phyloP scores from a whole-genome alignment of 1,284 basidiomycete genomes.

The Trichosporon inkin region DNA sequence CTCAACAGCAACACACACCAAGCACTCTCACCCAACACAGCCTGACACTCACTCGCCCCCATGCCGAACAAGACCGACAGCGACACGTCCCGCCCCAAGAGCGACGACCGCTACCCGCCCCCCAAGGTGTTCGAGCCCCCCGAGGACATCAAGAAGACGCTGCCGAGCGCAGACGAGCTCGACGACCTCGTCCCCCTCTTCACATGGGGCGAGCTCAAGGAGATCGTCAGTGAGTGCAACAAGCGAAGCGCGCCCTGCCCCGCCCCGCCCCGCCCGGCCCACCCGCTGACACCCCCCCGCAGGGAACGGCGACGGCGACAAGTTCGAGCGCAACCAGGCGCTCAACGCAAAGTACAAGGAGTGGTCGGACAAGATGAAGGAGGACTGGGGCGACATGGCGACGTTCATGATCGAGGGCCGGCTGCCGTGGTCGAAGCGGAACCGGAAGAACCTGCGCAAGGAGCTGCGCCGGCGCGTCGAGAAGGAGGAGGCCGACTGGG shows the following conservation, averaged over 20 bases:
- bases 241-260: too few relatives aligned
- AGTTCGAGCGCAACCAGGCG: conserved; percentile 41
- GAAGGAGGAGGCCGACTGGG: conserved; percentile 10
- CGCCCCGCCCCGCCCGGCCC: too few relatives aligned
- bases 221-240: conserved; percentile 38
- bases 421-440: conserved; percentile 10
- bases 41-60: background rate
- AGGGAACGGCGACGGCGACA: conserved; percentile 34
- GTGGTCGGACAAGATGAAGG: conserved; percentile 42
- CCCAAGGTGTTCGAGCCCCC: conserved; percentile 35
- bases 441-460: conserved; percentile 9
- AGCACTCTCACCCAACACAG: too few relatives aligned
- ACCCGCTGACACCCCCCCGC: background rate
- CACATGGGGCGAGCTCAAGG: conserved; percentile 48
- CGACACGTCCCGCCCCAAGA: background rate
- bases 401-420: conserved; percentile 17
- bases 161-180: conserved; percentile 44
- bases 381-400: conserved; percentile 42
- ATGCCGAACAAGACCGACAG: background rate
- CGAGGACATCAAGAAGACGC: conserved; percentile 27
- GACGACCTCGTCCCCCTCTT: conserved; percentile 44
- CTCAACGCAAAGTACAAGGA: conserved; percentile 43
- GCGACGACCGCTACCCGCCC: conserved; percentile 32
- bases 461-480: background rate
- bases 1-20: too few relatives aligned